Evolutionary conservation across 495 filamentous ascomycete species (phyloP).

Genomic region (Penicillium cinerascens): DNA sequence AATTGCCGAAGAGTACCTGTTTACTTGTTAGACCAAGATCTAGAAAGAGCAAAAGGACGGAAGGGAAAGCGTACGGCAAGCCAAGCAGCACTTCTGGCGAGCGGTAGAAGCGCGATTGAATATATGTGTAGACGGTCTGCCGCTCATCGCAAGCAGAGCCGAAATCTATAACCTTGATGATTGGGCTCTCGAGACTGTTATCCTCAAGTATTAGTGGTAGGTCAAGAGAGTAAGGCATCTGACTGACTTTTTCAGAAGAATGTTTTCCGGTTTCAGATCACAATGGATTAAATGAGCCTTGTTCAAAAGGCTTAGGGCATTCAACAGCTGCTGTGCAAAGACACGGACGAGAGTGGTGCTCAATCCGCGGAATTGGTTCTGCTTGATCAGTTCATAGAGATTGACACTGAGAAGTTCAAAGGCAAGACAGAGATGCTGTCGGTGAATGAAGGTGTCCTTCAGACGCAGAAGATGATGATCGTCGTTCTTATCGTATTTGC

Average conservation of each 20-base stretch:
- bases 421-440: slow-evolving; percentile 95
- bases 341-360: slow-evolving; percentile 97
- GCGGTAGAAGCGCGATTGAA: slow-evolving; percentile 97
- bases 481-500: slow-evolving; percentile 97
- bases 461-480: slow-evolving; percentile 95
- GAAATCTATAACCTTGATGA: slow-evolving; percentile 99
- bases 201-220: neutral
- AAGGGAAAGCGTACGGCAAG: slow-evolving; percentile 56
- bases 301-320: slow-evolving; percentile 86
- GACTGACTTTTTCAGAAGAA: slow-evolving; percentile 89
- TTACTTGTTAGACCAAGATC: neutral
- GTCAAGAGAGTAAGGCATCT: neutral
- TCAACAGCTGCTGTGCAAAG: slow-evolving; percentile 95
- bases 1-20: slow-evolving; percentile 93
- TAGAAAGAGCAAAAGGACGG: neutral
- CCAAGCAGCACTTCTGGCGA: slow-evolving; percentile 95
- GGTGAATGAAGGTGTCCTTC: slow-evolving; percentile 98
- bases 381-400: slow-evolving; percentile 97
- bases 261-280: slow-evolving; percentile 98
- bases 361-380: slow-evolving; percentile 97
- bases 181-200: slow-evolving; percentile 84
- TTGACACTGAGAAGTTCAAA: slow-evolving; percentile 98
- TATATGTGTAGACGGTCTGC: slow-evolving; percentile 99
- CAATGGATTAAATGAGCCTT: slow-evolving; percentile 98
- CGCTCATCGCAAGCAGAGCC: slow-evolving; percentile 98